phyloP scores from a whole-genome alignment of 2,329 filamentous ascomycete genomes.

The Cladosporium velox region DNA sequence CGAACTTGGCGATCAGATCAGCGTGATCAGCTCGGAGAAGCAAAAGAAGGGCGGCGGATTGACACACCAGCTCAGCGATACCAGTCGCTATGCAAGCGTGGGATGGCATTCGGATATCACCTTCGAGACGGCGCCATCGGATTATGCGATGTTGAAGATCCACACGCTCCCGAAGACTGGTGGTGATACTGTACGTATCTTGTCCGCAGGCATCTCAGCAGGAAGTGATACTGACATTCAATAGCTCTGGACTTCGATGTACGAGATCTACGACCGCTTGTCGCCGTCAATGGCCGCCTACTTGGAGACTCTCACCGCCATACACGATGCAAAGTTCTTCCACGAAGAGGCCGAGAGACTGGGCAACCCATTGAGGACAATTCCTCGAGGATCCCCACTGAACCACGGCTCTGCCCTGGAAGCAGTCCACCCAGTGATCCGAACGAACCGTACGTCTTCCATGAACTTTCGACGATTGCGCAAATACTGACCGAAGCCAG shows the following conservation, averaged over 20 bases:
- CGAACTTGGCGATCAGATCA: slow-evolving; percentile 58
- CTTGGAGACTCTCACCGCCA: slow-evolving; percentile 60
- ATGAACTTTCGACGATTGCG: neutral
- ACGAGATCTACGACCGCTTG: slow-evolving; percentile 67
- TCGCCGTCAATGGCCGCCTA: slow-evolving; percentile 59
- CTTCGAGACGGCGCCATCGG: slow-evolving; percentile 84
- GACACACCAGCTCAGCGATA: slow-evolving; percentile 55
- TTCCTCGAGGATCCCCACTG: slow-evolving; percentile 27
- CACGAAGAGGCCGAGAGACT: slow-evolving; percentile 25
- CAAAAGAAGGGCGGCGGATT: slow-evolving; percentile 57
- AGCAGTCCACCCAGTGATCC: slow-evolving; percentile 58
- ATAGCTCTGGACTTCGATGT: slow-evolving; percentile 65
- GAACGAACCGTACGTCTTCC: slow-evolving; percentile 57
- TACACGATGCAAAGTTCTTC: slow-evolving; percentile 42
- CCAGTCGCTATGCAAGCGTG: slow-evolving; percentile 55
- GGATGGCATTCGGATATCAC: slow-evolving; percentile 90
- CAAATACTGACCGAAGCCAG: neutral
- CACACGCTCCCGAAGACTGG: slow-evolving; percentile 77
- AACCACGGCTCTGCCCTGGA: slow-evolving; percentile 37
- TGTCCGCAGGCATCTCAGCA: neutral
- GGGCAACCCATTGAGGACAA: slow-evolving; percentile 13
- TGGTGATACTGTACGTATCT: slow-evolving; percentile 69
- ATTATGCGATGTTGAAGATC: slow-evolving; percentile 85
- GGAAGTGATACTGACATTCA: slow-evolving; percentile 35
- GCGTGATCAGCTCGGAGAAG: slow-evolving; percentile 58